phyloP scores from a whole-genome alignment of 2,329 filamentous ascomycete genomes.

The Trichoderma guizhouense region DNA sequence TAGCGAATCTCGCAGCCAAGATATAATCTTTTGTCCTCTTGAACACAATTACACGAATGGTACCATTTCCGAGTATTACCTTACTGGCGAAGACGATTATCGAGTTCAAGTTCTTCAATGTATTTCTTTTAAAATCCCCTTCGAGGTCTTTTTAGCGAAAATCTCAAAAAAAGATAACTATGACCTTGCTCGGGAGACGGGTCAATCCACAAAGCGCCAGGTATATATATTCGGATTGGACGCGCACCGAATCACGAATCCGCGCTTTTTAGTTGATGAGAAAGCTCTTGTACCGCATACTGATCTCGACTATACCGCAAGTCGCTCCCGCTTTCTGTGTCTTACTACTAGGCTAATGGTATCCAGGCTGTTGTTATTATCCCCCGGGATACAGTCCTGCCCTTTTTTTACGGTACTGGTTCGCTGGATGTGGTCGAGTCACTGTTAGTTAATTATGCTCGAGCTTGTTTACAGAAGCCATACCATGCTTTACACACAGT shows the following conservation, averaged over 20 bases:
- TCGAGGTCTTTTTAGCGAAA: background rate
- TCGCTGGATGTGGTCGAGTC: background rate
- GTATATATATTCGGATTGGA: background rate
- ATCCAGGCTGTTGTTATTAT: background rate
- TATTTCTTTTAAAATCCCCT: background rate
- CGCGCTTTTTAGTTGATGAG: background rate
- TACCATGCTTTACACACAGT: no score
- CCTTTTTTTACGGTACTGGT: background rate
- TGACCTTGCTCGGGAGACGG: no score
- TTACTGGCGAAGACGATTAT: no score
- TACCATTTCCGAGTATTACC: no score
- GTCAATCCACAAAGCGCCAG: background rate
- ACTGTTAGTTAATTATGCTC: background rate
- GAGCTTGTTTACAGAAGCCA: no score
- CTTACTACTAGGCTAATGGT: background rate
- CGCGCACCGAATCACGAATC: background rate
- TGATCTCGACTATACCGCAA: background rate
- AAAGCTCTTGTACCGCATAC: background rate
- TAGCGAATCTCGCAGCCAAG: background rate
- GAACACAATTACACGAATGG: no score
- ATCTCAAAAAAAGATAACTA: no score
- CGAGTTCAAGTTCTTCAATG: no score
- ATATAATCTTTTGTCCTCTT: background rate
- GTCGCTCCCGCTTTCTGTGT: background rate
- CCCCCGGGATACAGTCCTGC: background rate